A percentile compares a stretch with the other conserved stretches of the same genome.
phyloP scores from a whole-genome alignment of 2,329 filamentous ascomycete species.

The Lizonia empirigonia region DNA sequence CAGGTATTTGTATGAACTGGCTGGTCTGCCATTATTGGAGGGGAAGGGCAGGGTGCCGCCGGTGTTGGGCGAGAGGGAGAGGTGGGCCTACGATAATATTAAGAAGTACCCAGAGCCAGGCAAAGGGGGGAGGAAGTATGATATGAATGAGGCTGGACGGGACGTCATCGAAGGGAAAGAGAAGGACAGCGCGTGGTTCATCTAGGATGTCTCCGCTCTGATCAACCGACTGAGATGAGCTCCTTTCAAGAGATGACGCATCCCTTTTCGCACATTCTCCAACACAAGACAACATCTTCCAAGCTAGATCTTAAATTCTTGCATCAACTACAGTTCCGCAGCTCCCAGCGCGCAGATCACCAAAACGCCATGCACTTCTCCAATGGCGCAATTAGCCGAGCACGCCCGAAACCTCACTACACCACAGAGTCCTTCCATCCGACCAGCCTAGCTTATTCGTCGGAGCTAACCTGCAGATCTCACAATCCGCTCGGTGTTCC shows the following conservation, averaged over 20 bases:
- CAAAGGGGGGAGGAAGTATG: constrained; percentile 5
- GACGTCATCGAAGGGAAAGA: not conserved
- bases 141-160: not conserved
- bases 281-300: no score
- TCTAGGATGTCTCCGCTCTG: no score
- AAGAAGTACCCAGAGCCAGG: constrained; percentile 28
- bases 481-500: not conserved
- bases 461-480: constrained; percentile 9
- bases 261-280: no score
- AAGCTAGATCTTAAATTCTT: no score
- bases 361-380: constrained; percentile 1
- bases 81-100: constrained; percentile 46
- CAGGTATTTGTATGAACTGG: constrained; percentile 54
- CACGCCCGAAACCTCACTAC: not conserved
- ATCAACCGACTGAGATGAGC: no score
- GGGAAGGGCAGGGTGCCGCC: constrained; percentile 46
- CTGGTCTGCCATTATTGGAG: constrained; percentile 56
- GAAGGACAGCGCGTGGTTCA: constrained; percentile 10
- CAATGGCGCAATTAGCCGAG: constrained; percentile 9
- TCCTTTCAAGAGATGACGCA: no score
- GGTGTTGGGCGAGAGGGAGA: constrained; percentile 20
- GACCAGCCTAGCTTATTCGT: no score
- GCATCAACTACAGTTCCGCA: no score
- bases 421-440: not conserved
- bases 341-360: no score